These are phyloP conservation scores for Candida chilensis DNA, from an alignment of 805 yeast genomes.

Conservation along the genomic window DNA sequence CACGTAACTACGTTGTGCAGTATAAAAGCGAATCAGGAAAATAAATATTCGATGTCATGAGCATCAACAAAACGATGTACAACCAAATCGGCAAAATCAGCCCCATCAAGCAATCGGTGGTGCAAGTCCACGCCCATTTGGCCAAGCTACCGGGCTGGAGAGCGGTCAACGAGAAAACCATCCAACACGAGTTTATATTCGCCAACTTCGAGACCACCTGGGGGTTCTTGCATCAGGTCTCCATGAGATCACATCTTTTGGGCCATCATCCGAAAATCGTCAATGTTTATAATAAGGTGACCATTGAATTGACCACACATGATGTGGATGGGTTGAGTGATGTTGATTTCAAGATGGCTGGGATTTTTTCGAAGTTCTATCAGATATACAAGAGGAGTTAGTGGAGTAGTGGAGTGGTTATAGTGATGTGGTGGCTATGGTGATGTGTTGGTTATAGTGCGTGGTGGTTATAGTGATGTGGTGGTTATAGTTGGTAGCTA, in stretches of 20 bases:
- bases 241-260: slow-evolving; percentile 44
- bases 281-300: slow-evolving; percentile 53
- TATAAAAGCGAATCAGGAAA: slow-evolving; percentile 4
- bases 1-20: slow-evolving; percentile 14
- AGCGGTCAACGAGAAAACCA: slow-evolving; percentile 3
- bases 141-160: slow-evolving; percentile 13
- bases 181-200: slow-evolving; percentile 31
- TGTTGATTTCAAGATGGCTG: slow-evolving; percentile 50
- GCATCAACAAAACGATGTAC: no score
- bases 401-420: no score
- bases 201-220: slow-evolving; percentile 54
- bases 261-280: slow-evolving; percentile 69
- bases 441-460: no score
- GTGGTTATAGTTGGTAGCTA: no score
- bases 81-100: slow-evolving; percentile 20
- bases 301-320: slow-evolving; percentile 52
- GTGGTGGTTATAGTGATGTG: no score
- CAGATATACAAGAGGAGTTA: no score
- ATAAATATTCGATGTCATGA: no score
- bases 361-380: no score
- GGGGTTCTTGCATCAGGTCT: slow-evolving; percentile 52
- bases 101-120: slow-evolving; percentile 13
- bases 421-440: no score
- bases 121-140: slow-evolving; percentile 11
- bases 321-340: slow-evolving; percentile 46